Base-by-base conservation (phyloP, 306 rosid genomes). In the Cucurbita maxima region DNA sequence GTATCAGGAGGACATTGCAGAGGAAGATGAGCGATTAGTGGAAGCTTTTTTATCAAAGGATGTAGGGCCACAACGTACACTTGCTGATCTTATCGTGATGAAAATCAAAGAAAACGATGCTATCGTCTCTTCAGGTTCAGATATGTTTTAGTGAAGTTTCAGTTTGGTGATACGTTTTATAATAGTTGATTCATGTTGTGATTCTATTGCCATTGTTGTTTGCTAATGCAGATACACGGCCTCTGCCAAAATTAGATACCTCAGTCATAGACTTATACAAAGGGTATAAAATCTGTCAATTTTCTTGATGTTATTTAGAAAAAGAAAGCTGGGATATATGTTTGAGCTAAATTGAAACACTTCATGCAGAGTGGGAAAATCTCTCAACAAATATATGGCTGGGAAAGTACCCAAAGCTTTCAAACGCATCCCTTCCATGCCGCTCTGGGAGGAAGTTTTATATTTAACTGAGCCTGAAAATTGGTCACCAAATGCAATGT, bases 401-500 rank as follows among this genome's bases (percentile, higher is more conserved):
- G 98, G 98, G 4, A 86, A 83, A 85, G 69, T 94, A 40, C 98
- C 98, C 71, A 87, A 85, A 78, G 87, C 94, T 58, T 83, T 94
- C 73, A 94, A 94, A 71, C 86, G 73, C 81, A 88, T 94, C 61
- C 86, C 97, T 63, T 76, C 96, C 30, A 76, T 86, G 90, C 72
- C 75, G 53, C 85, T 61, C 10, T 94, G 97, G 98, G 98, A 94
- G 79, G 90, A 89, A 79, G 77, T 84, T 62, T 75, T 94, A n/a
- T 87, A 90, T 77, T 19, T 90, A 51, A 94, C 97, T 8, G 94
- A 89, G 82, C 98, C 98, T 52, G 91, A 90, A 63, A 90, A 87
- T 13, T 94, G 97, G 98, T 94, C 98, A 8, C 96, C 98, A 51
- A 86, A 87, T 85, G 97, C 96, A 1, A 75, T 90, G 83, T 94